Evolutionary conservation across 2,329 filamentous ascomycete genomes (phyloP), one percentile per base, ranked within the genome.

Genomic region (Diaporthe aspalathi): DNA sequence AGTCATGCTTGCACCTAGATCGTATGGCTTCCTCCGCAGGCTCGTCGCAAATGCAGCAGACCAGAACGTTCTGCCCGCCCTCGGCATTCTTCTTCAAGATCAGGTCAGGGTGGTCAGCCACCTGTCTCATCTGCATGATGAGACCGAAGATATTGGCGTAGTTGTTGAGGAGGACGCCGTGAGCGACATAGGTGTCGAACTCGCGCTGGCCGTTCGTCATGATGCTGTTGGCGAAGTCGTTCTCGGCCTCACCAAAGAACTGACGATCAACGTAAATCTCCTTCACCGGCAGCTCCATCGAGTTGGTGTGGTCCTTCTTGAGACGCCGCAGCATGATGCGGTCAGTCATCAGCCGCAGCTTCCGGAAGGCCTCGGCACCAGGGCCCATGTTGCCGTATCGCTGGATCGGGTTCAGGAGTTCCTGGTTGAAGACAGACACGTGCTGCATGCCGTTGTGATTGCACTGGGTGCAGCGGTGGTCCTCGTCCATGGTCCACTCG

Each of bases 71-170:
- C 81, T 97, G 94, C 2, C 95, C 95, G 67, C 93, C 93, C 75
- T 94, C 91, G 3, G 88, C 89, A 73, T 95, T 90, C 83, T 96
- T 98, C 84, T 95, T 97, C 73, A 98, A 83, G 62, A 99, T 93
- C 45, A 99, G 83, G 82, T 99, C 96, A 0, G 96, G 96, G 79
- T 99, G 96, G 75, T 99, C 96, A 9, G 96, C 94, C 32, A 98
- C 94, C 83, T 99, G 96, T 69, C 96, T 92, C 95, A 99, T 98
- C 81, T 97, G 95, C 94, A 98, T 98, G 78, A 99, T 98, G 69
- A 99, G 88, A 78, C 95, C 95, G 77, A 99, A 99, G 75, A 99
- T 98, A 80, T 99, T 99, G 84, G 96, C 96, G 76, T 98, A 98
- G 79, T 98, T 97, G 85, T 98, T 94, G 73, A 99, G 88, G 81